Evolutionary conservation across 2,329 filamentous ascomycete genomes (phyloP), one percentile per base, ranked within the genome.

Genomic region (Pseudopyrenochaeta lycopersici): DNA sequence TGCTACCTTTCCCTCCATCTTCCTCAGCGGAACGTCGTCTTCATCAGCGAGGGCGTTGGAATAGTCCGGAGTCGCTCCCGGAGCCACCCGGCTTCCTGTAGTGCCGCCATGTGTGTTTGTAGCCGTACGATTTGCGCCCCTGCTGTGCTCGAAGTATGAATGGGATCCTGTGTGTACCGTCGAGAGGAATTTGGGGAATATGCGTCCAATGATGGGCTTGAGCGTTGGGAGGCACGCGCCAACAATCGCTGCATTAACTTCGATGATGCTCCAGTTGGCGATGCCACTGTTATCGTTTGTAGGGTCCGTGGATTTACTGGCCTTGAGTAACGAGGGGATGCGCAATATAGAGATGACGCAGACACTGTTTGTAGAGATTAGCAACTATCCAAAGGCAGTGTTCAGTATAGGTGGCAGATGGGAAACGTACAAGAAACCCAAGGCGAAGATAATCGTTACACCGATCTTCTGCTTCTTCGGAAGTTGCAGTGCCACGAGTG

Each of bases 401-500:
- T 4, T 17, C 5, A 35, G 11, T 5, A 14, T 4, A 14, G 5
- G 32, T 35, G 12, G 20, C 33, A 4, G n/a, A n/a, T n/a, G 23
- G 42, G 15, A 29, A 5, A 43, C 50, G 41, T 56, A 71, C 67
- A 70, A 68, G 30, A 50, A 51, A 11, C 67, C 67, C n/a, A 71
- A 47, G 14, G 56, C 46, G 47, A 71, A 71, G 10, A 70, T 56
- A 15, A 63, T 39, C n/a, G 32, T 50, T 4, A 71, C 49, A 27
- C 62, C 60, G 11, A 62, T 33, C 51, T 67, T 69, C 46, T 69
- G 59, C 9, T 42, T 41, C 14, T 29, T 49, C 12, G 66, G 60
- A 40, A 71, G 56, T 14, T 63, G 58, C 6, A 79, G 67, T 15
- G 64, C 70, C 44, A 71, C 55, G 35, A 79, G 71, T 54, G 77